Percentiles rank a stretch among this genome's conserved stretches.
These are phyloP conservation scores for Salix brachista DNA, from an alignment of 345 rosid genomes.

Conservation along the genomic window DNA sequence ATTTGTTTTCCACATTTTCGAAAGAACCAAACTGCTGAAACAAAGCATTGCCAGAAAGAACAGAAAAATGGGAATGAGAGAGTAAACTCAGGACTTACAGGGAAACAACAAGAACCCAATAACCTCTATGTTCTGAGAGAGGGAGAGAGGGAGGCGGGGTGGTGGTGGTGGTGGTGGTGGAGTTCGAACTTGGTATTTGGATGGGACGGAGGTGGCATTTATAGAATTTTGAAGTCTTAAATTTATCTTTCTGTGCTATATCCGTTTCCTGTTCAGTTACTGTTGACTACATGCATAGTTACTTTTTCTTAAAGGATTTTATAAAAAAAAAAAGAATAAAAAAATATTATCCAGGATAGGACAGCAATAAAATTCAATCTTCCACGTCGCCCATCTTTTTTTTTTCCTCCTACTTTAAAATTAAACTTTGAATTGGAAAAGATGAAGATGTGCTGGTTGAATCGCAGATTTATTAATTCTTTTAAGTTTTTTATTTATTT, in stretches of 20 bases:
- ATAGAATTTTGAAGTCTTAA: background rate
- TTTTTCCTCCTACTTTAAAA: too few species aligned
- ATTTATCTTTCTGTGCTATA: background rate
- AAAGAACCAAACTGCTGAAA: background rate
- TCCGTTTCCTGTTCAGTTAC: too few species aligned
- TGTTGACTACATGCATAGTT: background rate
- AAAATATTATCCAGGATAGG: background rate
- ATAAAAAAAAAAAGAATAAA: too few species aligned
- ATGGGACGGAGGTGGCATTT: constrained; percentile 3
- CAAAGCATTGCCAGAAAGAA: background rate
- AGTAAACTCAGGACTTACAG: background rate
- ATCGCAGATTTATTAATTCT: too few species aligned
- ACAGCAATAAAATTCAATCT: too few species aligned
- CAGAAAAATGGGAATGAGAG: background rate
- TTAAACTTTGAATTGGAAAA: background rate
- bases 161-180: too few species aligned
- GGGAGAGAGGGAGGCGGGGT: background rate
- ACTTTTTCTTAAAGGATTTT: too few species aligned
- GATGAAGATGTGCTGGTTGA: background rate
- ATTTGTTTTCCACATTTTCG: background rate
- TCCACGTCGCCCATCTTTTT: too few species aligned
- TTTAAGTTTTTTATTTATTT: too few species aligned
- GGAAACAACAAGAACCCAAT: background rate
- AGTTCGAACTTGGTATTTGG: background rate
- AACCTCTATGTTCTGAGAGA: background rate